These are phyloP conservation scores for Paracorniculantispora psalliotae DNA, from an alignment of 2,329 filamentous ascomycete species.

Conservation along the genomic window DNA sequence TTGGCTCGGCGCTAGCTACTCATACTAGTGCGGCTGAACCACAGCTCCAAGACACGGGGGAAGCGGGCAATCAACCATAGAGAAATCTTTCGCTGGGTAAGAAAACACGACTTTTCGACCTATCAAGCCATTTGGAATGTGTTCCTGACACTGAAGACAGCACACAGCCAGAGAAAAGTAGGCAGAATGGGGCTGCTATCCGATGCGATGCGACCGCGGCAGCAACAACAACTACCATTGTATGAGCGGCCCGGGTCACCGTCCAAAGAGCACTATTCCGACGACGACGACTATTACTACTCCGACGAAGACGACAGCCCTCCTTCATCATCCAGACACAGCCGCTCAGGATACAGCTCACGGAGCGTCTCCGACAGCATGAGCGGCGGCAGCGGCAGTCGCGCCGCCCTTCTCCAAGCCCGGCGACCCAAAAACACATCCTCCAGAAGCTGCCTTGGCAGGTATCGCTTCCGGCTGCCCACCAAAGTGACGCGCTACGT, in stretches of 20 bases:
- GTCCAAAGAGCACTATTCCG: conserved; percentile 47
- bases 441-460: conserved; percentile 18
- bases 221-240: conserved; percentile 40
- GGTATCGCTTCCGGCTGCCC: conserved; percentile 58
- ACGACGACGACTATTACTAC: conserved; percentile 44
- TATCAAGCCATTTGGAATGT: neutral
- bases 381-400: conserved; percentile 30
- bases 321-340: conserved; percentile 32
- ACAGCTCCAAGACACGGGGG: neutral
- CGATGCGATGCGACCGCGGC: conserved; percentile 43
- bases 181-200: conserved; percentile 46
- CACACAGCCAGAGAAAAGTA: neutral
- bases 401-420: conserved; percentile 35
- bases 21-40: conserved; percentile 6
- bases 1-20: neutral
- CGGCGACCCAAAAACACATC: conserved; percentile 26
- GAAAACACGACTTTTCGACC: neutral
- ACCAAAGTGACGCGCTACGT: conserved; percentile 73
- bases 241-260: conserved; percentile 42
- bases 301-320: conserved; percentile 41
- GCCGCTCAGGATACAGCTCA: conserved; percentile 48
- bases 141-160: neutral
- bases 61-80: neutral
- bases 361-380: conserved; percentile 45
- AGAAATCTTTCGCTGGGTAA: neutral